A percentile compares a stretch with the other conserved stretches of the same genome.
Conservation (phyloP, 805 yeast species). For the Lachancea waltii region DNA sequence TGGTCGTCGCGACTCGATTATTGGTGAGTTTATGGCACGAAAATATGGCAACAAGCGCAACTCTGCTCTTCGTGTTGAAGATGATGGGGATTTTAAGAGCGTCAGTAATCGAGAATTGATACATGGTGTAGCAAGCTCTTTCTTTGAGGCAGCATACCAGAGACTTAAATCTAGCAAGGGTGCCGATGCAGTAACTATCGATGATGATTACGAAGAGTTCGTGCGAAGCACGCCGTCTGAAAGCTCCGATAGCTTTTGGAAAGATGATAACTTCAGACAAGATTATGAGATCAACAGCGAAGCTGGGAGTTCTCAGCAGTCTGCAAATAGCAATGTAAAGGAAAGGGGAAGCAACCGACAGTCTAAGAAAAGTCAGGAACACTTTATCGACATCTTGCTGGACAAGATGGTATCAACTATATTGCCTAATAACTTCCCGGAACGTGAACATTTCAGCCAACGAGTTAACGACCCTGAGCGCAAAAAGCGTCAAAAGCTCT, state of each 20-base stretch:
- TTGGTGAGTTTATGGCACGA: conserved; percentile 20
- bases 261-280: conserved; percentile 21
- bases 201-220: conserved; percentile 11
- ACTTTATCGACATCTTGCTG: conserved; percentile 53
- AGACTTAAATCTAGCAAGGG: conserved; percentile 23
- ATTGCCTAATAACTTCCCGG: conserved; percentile 44
- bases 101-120: conserved; percentile 23
- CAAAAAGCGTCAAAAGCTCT: conserved; percentile 44
- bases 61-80: conserved; percentile 23
- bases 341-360: not conserved
- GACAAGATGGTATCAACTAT: conserved; percentile 47
- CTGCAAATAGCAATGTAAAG: not conserved
- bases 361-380: conserved; percentile 27
- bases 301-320: conserved; percentile 12
- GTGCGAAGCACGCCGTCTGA: conserved; percentile 19
- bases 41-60: conserved; percentile 25
- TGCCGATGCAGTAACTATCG: conserved; percentile 10
- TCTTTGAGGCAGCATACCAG: conserved; percentile 41
- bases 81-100: conserved; percentile 7
- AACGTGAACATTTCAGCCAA: conserved; percentile 37
- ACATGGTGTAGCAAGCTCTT: conserved; percentile 39
- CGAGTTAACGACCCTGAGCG: conserved; percentile 42
- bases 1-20: conserved; percentile 12
- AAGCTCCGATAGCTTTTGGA: conserved; percentile 24
- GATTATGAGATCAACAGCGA: conserved; percentile 12